These are phyloP conservation scores for Venturia carpophila DNA, from an alignment of 2,329 filamentous ascomycete species.

Conservation along the genomic window DNA sequence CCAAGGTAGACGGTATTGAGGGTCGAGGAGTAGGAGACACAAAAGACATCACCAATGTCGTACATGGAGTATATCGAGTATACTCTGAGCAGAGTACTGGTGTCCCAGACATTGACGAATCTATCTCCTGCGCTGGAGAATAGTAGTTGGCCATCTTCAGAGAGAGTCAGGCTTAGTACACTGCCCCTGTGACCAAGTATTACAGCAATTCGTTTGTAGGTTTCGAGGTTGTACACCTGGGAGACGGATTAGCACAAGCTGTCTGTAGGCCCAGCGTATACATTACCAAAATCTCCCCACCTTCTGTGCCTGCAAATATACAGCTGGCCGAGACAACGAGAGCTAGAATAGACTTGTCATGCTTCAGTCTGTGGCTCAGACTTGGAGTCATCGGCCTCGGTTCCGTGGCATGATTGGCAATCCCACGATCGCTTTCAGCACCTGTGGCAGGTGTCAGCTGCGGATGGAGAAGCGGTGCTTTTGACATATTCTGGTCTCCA, in stretches of 20 bases:
- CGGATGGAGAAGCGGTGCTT: no score
- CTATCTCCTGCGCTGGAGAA: conserved; percentile 93
- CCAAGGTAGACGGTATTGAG: conserved; percentile 82
- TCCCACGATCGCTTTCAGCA: neutral
- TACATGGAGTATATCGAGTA: conserved; percentile 91
- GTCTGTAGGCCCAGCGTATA: neutral
- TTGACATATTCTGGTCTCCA: neutral
- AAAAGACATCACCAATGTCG: conserved; percentile 93
- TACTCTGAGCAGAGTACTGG: conserved; percentile 63
- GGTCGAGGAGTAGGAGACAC: conserved; percentile 75
- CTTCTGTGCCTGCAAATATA: conserved; percentile 88
- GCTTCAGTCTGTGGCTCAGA: conserved; percentile 65
- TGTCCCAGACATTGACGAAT: conserved; percentile 86
- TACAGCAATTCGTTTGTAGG: conserved; percentile 69
- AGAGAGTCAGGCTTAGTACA: conserved; percentile 77
- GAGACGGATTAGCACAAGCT: conserved; percentile 20
- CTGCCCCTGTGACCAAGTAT: conserved; percentile 88
- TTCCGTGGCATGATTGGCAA: neutral
- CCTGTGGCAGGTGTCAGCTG: neutral
- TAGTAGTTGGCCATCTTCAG: conserved; percentile 63
- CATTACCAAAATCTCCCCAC: conserved; percentile 75
- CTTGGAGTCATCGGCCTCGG: conserved; percentile 8
- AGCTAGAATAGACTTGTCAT: conserved; percentile 72
- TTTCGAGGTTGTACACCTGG: conserved; percentile 75
- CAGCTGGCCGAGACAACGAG: conserved; percentile 71